Evolutionary conservation across 2,329 filamentous ascomycete genomes (phyloP).

Genomic region (Botrytis fragariae): DNA sequence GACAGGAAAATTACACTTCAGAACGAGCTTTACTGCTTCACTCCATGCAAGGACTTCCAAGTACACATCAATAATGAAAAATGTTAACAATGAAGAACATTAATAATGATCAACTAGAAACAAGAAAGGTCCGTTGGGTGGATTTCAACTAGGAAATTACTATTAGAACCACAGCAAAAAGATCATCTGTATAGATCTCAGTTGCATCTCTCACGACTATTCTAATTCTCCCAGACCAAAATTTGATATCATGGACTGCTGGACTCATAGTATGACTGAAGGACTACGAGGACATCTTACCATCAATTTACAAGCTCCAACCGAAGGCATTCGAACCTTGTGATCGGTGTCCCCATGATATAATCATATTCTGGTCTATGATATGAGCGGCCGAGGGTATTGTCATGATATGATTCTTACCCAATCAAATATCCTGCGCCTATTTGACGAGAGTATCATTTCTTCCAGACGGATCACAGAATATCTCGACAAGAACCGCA

Average conservation of each 20-base stretch:
- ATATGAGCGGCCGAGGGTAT: not conserved
- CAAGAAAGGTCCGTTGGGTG: not conserved
- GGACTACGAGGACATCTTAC: not conserved
- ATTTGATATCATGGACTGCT: not conserved
- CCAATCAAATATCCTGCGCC: not conserved
- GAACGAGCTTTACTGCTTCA: not conserved
- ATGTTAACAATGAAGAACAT: not conserved
- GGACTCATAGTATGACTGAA: not conserved
- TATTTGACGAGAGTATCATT: not conserved
- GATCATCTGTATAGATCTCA: not conserved
- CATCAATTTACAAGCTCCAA: not conserved
- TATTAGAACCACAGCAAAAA: not conserved
- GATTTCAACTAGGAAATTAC: not conserved
- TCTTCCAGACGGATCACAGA: not conserved
- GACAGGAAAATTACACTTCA: not conserved
- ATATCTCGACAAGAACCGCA: not conserved
- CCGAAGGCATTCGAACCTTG: not conserved
- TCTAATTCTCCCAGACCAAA: not conserved
- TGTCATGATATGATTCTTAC: not conserved
- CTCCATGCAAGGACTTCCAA: slow-evolving; percentile 7
- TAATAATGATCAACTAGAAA: not conserved
- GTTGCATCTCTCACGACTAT: not conserved
- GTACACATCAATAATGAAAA: not conserved
- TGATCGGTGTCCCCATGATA: not conserved
- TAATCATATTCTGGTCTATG: not conserved